phyloP scores from a whole-genome alignment of 1,284 basidiomycete species.

The Caloboletus inedulis region DNA sequence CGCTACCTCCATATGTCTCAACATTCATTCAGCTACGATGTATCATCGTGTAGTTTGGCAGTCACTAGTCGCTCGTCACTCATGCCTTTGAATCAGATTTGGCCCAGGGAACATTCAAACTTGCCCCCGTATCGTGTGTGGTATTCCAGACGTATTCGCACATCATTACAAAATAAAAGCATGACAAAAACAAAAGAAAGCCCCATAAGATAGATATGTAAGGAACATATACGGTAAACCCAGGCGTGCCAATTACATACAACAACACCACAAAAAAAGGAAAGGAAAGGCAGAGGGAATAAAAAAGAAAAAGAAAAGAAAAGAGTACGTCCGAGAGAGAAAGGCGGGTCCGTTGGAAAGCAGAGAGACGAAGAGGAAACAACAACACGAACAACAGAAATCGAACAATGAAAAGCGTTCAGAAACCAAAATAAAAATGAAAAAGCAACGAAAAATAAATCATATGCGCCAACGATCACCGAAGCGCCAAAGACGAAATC shows the following conservation, averaged over 20 bases:
- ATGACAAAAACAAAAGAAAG: background rate
- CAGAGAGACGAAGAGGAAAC: background rate
- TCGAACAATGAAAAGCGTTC: background rate
- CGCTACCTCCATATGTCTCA: too few species aligned
- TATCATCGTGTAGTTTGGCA: too few species aligned
- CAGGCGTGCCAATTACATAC: background rate
- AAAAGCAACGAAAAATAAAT: background rate
- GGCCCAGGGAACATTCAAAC: background rate
- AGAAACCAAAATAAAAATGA: background rate
- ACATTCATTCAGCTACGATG: too few species aligned
- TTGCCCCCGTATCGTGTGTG: background rate
- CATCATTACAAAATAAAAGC: background rate
- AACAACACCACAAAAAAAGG: background rate
- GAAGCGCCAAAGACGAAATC: slow-evolving; percentile 32
- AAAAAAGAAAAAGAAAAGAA: background rate
- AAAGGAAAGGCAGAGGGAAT: background rate
- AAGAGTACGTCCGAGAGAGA: background rate
- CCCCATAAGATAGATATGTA: background rate
- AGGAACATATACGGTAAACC: background rate
- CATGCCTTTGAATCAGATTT: background rate
- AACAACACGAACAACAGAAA: background rate
- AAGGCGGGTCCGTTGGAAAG: background rate
- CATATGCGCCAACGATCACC: slow-evolving; percentile 12
- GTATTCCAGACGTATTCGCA: background rate
- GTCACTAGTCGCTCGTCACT: too few species aligned